phyloP scores from a whole-genome alignment of 1,284 basidiomycete species.

The Tetrapyrgos nigripes region DNA sequence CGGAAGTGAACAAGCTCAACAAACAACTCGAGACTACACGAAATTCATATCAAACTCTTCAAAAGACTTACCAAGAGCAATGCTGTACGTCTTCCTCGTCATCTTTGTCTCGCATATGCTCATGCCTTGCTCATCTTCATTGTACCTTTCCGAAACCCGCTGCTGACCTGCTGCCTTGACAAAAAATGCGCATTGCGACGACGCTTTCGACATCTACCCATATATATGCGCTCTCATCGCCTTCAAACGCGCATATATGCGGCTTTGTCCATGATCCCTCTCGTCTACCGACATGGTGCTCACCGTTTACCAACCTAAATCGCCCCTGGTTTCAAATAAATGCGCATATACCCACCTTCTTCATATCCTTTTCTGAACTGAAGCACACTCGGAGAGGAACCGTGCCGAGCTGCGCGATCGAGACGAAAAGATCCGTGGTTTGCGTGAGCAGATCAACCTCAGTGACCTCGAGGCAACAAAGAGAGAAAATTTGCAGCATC shows the following conservation, averaged over 20 bases:
- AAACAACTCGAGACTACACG: slow-evolving; percentile 75
- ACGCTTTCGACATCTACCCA: no score
- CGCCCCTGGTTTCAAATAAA: no score
- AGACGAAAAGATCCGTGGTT: slow-evolving; percentile 72
- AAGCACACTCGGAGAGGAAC: slow-evolving; percentile 82
- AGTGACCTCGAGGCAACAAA: slow-evolving; percentile 70
- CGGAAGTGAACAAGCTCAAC: slow-evolving; percentile 77
- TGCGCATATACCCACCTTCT: no score
- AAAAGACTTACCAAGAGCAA: slow-evolving; percentile 88
- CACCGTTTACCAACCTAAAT: no score
- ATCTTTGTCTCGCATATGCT: not conserved
- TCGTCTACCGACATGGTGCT: not conserved
- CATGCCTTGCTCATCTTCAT: not conserved
- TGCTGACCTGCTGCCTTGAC: no score
- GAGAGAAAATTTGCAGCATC: slow-evolving; percentile 66
- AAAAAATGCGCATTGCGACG: no score
- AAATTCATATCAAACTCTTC: slow-evolving; percentile 72
- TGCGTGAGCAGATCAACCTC: slow-evolving; percentile 62
- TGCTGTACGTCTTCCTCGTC: slow-evolving; percentile 58
- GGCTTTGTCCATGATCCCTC: no score
- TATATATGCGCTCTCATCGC: slow-evolving; percentile 10
- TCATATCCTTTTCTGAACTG: slow-evolving; percentile 67
- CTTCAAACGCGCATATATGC: no score
- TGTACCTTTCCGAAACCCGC: not conserved
- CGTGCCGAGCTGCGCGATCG: slow-evolving; percentile 75